Conservation (phyloP, 2,329 filamentous ascomycete species). For the Hymenoscyphus infarciens region DNA sequence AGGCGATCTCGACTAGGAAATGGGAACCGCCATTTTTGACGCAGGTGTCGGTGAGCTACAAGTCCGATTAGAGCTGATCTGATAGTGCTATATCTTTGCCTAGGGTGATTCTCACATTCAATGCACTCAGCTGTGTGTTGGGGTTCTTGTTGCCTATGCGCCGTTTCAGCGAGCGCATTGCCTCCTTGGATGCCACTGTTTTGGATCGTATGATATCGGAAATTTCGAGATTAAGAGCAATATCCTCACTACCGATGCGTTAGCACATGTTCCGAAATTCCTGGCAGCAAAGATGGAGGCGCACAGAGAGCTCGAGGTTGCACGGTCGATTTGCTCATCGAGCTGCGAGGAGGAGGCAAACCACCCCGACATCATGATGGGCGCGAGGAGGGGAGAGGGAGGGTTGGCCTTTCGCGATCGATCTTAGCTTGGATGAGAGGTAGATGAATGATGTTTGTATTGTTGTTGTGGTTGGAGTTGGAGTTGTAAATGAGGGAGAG, state of each 20-base stretch:
- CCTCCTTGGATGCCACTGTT: conserved; percentile 94
- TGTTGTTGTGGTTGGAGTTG: neutral
- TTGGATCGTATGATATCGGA: conserved; percentile 97
- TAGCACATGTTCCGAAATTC: conserved; percentile 20
- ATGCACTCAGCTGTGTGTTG: conserved; percentile 90
- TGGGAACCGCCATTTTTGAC: conserved; percentile 97
- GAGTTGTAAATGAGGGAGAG: neutral
- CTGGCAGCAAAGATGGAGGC: neutral
- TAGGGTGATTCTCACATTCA: conserved; percentile 61
- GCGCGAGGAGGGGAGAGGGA: neutral
- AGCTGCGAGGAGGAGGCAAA: conserved; percentile 89
- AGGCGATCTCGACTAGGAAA: conserved; percentile 93
- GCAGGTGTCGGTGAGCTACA: conserved; percentile 88
- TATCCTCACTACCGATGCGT: conserved; percentile 71
- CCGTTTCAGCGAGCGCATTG: conserved; percentile 92
- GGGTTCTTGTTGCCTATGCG: conserved; percentile 97
- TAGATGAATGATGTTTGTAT: neutral
- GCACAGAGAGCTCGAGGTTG: conserved; percentile 84
- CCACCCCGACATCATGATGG: conserved; percentile 49
- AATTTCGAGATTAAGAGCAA: conserved; percentile 95
- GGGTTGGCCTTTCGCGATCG: neutral
- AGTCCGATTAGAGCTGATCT: conserved; percentile 11
- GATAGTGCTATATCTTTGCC: neutral
- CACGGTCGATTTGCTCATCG: conserved; percentile 95
- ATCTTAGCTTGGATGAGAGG: neutral